These are phyloP conservation scores for Jatropha curcas DNA, from an alignment of 345 rosid genomes.

Conservation along the genomic window DNA sequence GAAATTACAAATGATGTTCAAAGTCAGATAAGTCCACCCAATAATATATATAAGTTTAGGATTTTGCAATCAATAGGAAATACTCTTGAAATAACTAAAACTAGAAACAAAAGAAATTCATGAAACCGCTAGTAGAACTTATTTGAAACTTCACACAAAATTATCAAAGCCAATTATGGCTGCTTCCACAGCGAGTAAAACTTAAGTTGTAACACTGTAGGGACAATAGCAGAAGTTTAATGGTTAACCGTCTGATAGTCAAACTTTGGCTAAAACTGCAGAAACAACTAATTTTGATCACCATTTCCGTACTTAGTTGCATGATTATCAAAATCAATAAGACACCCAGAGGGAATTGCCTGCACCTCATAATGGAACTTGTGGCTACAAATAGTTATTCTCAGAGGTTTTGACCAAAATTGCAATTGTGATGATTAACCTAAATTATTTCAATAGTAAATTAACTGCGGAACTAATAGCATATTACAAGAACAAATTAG, in stretches of 20 bases:
- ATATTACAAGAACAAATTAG: not conserved
- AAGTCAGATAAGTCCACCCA: slow-evolving; percentile 24
- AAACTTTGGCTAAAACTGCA: no score
- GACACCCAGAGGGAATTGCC: not conserved
- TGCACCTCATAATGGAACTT: no score
- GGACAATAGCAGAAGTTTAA: no score
- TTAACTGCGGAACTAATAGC: not conserved
- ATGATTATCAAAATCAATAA: no score
- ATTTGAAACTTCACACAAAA: not conserved
- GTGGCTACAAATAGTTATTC: not conserved
- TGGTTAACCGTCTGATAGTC: no score
- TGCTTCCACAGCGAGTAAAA: no score
- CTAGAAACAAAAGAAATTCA: not conserved
- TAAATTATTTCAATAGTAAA: no score
- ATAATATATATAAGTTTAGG: not conserved
- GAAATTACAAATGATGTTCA: slow-evolving; percentile 5
- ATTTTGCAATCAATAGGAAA: slow-evolving; percentile 6
- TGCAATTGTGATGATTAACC: not conserved
- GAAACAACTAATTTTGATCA: no score
- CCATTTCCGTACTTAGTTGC: no score
- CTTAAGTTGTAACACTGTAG: no score
- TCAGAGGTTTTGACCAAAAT: not conserved
- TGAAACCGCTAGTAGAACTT: not conserved
- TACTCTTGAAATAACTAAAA: not conserved
- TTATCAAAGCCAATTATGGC: no score